These are phyloP conservation scores for Cordyceps militaris DNA, from an alignment of 2,329 filamentous ascomycete species.

Conservation along the genomic window DNA sequence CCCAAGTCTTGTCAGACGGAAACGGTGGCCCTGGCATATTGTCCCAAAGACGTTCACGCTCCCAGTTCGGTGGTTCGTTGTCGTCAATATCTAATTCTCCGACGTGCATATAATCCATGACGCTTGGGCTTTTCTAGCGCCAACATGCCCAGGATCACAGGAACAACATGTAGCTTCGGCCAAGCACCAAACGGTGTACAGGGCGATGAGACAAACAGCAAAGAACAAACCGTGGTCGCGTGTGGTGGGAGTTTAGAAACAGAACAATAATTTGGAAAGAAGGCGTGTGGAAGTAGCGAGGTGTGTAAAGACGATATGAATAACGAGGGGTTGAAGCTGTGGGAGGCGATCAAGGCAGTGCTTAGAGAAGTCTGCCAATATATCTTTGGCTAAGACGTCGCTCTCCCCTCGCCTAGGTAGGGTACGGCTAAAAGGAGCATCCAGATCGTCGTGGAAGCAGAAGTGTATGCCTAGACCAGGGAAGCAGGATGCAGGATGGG, in stretches of 20 bases:
- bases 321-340: neutral
- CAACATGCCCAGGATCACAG: neutral
- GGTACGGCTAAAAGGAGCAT: neutral
- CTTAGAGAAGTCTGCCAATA: neutral
- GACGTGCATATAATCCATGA: neutral
- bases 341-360: neutral
- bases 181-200: neutral
- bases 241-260: neutral
- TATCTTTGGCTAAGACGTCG: neutral
- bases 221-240: neutral
- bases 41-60: neutral
- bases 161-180: neutral
- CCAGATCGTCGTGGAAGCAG: neutral
- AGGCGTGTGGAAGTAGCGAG: neutral
- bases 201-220: neutral
- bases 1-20: neutral
- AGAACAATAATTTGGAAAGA: neutral
- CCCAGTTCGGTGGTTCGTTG: neutral
- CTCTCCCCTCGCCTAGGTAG: neutral
- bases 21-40: neutral
- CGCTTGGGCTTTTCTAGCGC: neutral
- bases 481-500: neutral
- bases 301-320: neutral
- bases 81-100: neutral
- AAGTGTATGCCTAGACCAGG: conserved; percentile 1